Percentiles rank a stretch among this genome's conserved stretches.
These are phyloP conservation scores for Cadophora luteo-olivacea DNA, from an alignment of 2,329 filamentous ascomycete genomes.

Conservation along the genomic window DNA sequence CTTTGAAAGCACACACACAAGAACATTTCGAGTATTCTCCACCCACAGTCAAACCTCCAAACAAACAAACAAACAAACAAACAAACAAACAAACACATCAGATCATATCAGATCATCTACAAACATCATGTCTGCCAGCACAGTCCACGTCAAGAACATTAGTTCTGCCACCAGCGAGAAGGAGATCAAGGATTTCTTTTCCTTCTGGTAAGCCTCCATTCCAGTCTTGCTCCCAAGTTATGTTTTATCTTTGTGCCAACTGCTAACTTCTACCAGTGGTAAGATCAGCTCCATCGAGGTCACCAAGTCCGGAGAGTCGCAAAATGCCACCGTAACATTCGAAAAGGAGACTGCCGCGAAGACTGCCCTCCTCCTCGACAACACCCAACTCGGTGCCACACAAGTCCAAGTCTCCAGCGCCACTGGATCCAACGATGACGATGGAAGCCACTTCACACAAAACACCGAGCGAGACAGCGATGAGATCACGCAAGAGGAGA, in stretches of 20 bases:
- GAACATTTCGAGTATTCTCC: background rate
- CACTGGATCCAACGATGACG: slow-evolving; percentile 66
- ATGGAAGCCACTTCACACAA: slow-evolving; percentile 60
- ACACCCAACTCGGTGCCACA: slow-evolving; percentile 89
- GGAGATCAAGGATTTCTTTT: slow-evolving; percentile 96
- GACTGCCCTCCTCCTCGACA: slow-evolving; percentile 95
- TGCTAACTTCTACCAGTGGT: slow-evolving; percentile 63
- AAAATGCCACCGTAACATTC: slow-evolving; percentile 92
- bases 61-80: background rate
- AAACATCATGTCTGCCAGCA: slow-evolving; percentile 49
- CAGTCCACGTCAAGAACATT: slow-evolving; percentile 91
- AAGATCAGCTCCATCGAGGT: slow-evolving; percentile 89
- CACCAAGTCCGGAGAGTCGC: slow-evolving; percentile 68
- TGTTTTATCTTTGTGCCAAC: background rate
- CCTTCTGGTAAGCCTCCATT: slow-evolving; percentile 75
- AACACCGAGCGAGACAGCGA: slow-evolving; percentile 65
- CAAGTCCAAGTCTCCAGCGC: slow-evolving; percentile 78
- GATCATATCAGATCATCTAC: slow-evolving; percentile 22
- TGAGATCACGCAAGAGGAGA: slow-evolving; percentile 92
- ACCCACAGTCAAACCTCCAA: background rate
- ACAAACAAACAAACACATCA: slow-evolving; percentile 19
- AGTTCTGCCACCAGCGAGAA: slow-evolving; percentile 81
- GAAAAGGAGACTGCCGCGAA: slow-evolving; percentile 97
- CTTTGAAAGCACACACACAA: background rate
- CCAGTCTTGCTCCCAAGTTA: background rate